Percentiles rank a stretch among this genome's conserved stretches.
Evolutionary conservation across 345 rosid genomes (phyloP).

Genomic region (Aegle marmelos): DNA sequence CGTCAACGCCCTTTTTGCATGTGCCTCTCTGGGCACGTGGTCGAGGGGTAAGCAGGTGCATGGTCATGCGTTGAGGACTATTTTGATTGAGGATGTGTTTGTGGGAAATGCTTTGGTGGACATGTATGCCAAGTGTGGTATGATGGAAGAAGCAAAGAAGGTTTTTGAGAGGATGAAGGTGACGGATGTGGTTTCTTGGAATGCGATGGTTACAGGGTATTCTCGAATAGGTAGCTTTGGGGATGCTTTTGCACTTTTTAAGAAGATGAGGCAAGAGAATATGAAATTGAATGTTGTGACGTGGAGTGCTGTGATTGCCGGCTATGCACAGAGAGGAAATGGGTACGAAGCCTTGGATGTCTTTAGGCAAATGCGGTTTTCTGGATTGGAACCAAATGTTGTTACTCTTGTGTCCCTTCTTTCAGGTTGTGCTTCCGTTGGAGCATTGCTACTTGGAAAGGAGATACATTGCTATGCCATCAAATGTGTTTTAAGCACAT

Average conservation of each 20-base stretch:
- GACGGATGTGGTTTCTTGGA: conserved; percentile 90
- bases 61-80: conserved; percentile 47
- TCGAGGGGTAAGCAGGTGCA: conserved; percentile 58
- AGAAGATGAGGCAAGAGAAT: conserved; percentile 61
- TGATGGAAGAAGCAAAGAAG: conserved; percentile 55
- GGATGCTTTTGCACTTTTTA: conserved; percentile 53
- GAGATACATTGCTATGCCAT: conserved; percentile 71
- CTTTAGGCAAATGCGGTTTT: conserved; percentile 61
- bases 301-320: conserved; percentile 87
- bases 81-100: conserved; percentile 52
- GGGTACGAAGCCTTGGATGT: conserved; percentile 68
- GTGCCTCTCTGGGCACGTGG: conserved; percentile 44
- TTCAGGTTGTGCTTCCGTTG: conserved; percentile 78
- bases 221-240: conserved; percentile 68
- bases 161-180: conserved; percentile 54
- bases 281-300: conserved; percentile 70
- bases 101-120: conserved; percentile 76
- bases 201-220: conserved; percentile 79
- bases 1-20: conserved; percentile 67
- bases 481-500: conserved; percentile 44
- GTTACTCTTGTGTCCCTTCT: conserved; percentile 77
- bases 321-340: conserved; percentile 71
- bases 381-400: conserved; percentile 52
- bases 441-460: conserved; percentile 65
- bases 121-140: conserved; percentile 79